Percentiles rank a stretch among this genome's conserved stretches.
These are phyloP conservation scores for Penicillium corylophilum DNA, from an alignment of 2,329 filamentous ascomycete species.

Conservation along the genomic window DNA sequence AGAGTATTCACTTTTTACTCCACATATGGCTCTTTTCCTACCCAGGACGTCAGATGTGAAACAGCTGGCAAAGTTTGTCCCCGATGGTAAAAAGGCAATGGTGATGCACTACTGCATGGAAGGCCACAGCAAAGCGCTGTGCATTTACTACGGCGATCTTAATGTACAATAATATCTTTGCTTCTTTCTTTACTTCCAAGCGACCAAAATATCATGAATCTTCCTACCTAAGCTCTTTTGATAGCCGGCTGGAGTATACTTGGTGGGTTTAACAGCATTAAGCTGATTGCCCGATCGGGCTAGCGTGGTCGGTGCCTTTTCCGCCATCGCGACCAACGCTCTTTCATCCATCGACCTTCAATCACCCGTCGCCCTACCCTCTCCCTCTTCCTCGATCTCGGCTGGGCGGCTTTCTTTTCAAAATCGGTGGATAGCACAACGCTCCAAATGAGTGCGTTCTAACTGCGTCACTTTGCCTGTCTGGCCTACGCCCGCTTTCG, in stretches of 20 bases:
- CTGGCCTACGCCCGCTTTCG: constrained; percentile 1
- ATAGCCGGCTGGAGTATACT: not conserved
- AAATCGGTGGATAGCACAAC: not conserved
- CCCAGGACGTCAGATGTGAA: constrained; percentile 80
- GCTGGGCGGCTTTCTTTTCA: not conserved
- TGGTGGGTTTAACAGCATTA: not conserved
- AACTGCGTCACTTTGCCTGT: constrained; percentile 5
- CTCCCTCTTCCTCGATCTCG: not conserved
- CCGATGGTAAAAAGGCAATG: constrained; percentile 59
- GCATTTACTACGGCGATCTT: constrained; percentile 59
- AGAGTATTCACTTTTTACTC: constrained; percentile 55
- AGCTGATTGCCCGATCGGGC: constrained; percentile 30
- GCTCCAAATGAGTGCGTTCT: constrained; percentile 9
- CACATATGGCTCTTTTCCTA: constrained; percentile 71
- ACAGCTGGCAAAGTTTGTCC: constrained; percentile 64
- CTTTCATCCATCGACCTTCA: constrained; percentile 1
- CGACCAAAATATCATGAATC: not conserved
- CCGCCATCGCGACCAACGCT: constrained; percentile 1
- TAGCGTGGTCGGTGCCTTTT: constrained; percentile 19
- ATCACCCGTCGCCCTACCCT: constrained; percentile 2
- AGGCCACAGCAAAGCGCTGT: constrained; percentile 77
- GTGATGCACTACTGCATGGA: constrained; percentile 90
- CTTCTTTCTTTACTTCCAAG: not conserved
- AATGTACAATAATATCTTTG: constrained; percentile 30
- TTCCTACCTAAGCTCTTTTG: not conserved